phyloP scores from a whole-genome alignment of 208 protist species.

The Herpetomonas tarakana region DNA sequence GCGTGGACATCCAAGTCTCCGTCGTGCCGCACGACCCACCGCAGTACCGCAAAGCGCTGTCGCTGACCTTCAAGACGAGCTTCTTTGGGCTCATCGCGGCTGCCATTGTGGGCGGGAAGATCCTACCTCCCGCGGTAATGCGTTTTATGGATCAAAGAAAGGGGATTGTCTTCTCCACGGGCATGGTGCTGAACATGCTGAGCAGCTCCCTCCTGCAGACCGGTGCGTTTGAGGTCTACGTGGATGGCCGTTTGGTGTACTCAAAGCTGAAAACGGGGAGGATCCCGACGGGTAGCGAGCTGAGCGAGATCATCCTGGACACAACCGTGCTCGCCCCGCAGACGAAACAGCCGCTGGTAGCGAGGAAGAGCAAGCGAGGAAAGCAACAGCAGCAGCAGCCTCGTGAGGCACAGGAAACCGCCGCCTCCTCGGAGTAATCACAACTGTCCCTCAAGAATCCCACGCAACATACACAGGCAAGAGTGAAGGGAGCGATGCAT shows the following conservation, averaged over 20 bases:
- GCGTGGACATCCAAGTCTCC: constrained; percentile 10
- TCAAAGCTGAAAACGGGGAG: constrained; percentile 22
- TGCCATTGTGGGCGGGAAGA: constrained; percentile 20
- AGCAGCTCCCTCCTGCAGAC: constrained; percentile 28
- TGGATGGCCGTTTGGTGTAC: constrained; percentile 46
- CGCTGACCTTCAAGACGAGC: background rate
- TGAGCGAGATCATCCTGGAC: constrained; percentile 8
- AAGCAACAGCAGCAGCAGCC: too few relatives aligned
- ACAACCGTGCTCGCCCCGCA: constrained; percentile 4
- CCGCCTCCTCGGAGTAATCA: too few relatives aligned
- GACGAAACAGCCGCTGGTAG: too few relatives aligned
- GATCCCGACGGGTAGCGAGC: background rate
- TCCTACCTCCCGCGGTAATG: constrained; percentile 20
- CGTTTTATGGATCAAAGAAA: constrained; percentile 22
- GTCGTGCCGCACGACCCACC: constrained; percentile 15
- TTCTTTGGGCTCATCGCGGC: constrained; percentile 32
- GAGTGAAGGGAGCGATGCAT: too few relatives aligned
- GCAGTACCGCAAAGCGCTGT: constrained; percentile 10
- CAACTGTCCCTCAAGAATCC: too few relatives aligned
- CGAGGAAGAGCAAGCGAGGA: too few relatives aligned
- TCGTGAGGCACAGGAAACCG: too few relatives aligned
- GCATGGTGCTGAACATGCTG: constrained; percentile 48
- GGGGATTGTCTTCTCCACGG: constrained; percentile 29
- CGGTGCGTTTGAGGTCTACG: constrained; percentile 69
- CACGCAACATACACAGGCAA: too few relatives aligned